Conservation (phyloP, 805 yeast genomes). For the Monosporozyma solicola region DNA sequence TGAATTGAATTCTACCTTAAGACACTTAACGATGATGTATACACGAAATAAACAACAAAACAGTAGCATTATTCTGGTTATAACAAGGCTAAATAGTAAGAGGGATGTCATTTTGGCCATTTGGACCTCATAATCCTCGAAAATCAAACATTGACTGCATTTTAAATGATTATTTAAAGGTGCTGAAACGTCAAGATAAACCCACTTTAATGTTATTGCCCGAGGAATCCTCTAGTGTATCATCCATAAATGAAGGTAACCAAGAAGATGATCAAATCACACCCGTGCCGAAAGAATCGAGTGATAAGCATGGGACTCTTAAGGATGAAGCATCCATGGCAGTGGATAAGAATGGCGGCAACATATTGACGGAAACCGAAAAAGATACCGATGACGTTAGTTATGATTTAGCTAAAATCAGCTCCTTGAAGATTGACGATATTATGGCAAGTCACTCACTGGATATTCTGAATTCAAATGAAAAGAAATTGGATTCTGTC, state of each 20-base stretch:
- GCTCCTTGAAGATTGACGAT: background rate
- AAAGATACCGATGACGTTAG: background rate
- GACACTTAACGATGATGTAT: background rate
- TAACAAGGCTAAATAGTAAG: background rate
- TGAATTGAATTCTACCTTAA: background rate
- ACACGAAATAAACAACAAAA: background rate
- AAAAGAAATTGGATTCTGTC: background rate
- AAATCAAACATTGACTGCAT: slow-evolving; percentile 27
- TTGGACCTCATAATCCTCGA: slow-evolving; percentile 25
- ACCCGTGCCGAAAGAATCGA: background rate
- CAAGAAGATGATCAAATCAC: background rate
- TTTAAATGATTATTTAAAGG: slow-evolving; percentile 28
- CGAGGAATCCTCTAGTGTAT: background rate
- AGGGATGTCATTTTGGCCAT: slow-evolving; percentile 34
- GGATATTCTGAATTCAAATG: background rate
- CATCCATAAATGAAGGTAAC: background rate
- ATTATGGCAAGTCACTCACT: background rate
- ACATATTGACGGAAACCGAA: background rate
- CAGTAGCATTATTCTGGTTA: background rate
- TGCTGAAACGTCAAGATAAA: slow-evolving; percentile 4
- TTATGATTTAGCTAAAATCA: background rate
- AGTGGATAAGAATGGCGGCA: background rate
- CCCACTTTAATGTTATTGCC: background rate
- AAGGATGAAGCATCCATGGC: background rate
- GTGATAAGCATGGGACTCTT: background rate